A percentile compares a stretch with the other conserved stretches of the same genome.
Evolutionary conservation across 2,329 filamentous ascomycete genomes (phyloP).

Genomic region (Scedosporium boydii): DNA sequence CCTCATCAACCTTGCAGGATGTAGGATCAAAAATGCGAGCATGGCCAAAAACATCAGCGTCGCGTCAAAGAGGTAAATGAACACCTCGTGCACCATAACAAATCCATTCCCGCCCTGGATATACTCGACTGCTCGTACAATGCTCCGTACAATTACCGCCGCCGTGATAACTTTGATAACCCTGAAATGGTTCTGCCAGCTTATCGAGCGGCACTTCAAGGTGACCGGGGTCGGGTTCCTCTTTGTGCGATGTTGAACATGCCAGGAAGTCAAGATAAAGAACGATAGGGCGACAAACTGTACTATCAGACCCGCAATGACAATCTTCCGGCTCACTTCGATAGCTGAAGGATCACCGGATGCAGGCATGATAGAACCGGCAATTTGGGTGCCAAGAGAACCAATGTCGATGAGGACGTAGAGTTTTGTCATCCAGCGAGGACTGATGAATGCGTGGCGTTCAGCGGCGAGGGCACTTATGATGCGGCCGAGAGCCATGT

Average conservation of each 20-base stretch:
- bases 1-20: not conserved
- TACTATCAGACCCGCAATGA: slow-evolving; percentile 41
- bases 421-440: slow-evolving; percentile 35
- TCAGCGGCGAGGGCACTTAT: slow-evolving; percentile 26
- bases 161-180: slow-evolving; percentile 17
- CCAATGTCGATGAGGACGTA: slow-evolving; percentile 41
- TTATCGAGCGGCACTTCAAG: slow-evolving; percentile 15
- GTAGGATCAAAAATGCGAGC: not conserved
- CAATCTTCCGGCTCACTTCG: slow-evolving; percentile 33
- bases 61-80: slow-evolving; percentile 28
- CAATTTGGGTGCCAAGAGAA: slow-evolving; percentile 25
- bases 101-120: slow-evolving; percentile 22
- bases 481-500: slow-evolving; percentile 35
- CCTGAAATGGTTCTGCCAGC: slow-evolving; percentile 19
- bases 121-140: slow-evolving; percentile 34
- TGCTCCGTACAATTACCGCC: slow-evolving; percentile 29
- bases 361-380: slow-evolving; percentile 16
- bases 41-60: slow-evolving; percentile 19
- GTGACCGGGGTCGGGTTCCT: slow-evolving; percentile 12
- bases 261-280: slow-evolving; percentile 36
- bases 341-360: slow-evolving; percentile 16
- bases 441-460: slow-evolving; percentile 28
- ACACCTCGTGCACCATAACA: slow-evolving; percentile 23
- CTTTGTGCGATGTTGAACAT: slow-evolving; percentile 32
- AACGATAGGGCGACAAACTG: slow-evolving; percentile 47